These are phyloP conservation scores for Nakaseomyces nivariensis DNA, from an alignment of 1,139 yeast species.

Conservation along the genomic window DNA sequence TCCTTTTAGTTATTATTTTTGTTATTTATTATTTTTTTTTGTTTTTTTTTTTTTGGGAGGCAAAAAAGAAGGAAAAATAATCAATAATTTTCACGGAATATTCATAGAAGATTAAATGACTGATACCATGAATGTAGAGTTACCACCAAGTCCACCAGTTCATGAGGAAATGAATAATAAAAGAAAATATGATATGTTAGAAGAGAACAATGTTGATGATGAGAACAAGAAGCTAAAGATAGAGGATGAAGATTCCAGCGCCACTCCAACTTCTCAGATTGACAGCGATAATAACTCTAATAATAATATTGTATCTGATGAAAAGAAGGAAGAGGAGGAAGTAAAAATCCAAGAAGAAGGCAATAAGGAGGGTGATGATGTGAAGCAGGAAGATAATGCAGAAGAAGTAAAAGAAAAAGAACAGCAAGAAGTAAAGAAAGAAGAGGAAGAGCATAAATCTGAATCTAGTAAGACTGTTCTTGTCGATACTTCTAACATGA, in stretches of 20 bases:
- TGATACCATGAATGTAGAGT: conserved; percentile 2
- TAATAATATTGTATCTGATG: not conserved
- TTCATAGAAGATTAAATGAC: not conserved
- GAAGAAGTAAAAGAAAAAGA: not conserved
- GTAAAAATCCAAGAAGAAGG: not conserved
- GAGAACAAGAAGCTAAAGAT: not conserved
- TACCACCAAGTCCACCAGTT: conserved; percentile 2
- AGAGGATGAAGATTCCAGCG: conserved; percentile 8
- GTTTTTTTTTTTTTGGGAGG: not conserved
- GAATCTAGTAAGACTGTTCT: not conserved
- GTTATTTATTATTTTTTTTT: too few relatives aligned
- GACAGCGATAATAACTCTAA: not conserved
- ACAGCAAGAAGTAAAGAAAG: too few relatives aligned
- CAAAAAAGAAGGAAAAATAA: not conserved
- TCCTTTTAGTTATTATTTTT: not conserved
- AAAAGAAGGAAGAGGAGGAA: not conserved
- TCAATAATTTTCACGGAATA: too few relatives aligned
- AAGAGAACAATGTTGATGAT: not conserved
- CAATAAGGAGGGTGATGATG: not conserved
- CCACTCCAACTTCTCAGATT: conserved; percentile 18
- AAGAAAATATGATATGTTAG: not conserved
- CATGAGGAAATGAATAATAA: conserved; percentile 1
- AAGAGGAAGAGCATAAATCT: not conserved
- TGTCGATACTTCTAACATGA: conserved; percentile 4
- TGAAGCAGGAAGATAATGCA: not conserved